Base-by-base conservation (phyloP, 768 basidiomycete genomes). In the Calocybe gangraenosa region DNA sequence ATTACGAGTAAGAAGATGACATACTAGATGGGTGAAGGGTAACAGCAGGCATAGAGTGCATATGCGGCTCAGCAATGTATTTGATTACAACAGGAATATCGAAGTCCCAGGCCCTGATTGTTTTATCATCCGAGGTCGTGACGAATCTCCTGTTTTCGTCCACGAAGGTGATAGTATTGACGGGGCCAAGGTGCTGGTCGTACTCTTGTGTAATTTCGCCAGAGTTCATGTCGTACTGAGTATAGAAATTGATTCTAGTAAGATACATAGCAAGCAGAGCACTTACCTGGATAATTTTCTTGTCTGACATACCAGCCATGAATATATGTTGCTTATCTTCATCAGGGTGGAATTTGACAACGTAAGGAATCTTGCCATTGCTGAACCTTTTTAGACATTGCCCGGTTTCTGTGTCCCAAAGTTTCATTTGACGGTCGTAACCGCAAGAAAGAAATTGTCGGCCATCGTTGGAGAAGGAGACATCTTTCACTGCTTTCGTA, bases 61-160 rank as follows among this genome's bases (percentile, higher is more conserved):
- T 98, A 60, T 92, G 84, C 3, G 96, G 96, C 65, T 99, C 96
- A 15, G 96, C 95, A 48, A 98, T 98, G 64, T 97, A 96, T 66
- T 99, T 99, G 74, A 99, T 98, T 42, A 96, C 92, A 28, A 98
- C 96, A 4, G 96, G 96, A 51, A 99, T 98, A 66, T 99, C 96
- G 64, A 87, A 98, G 64, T 99, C 96, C 96, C 96, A 99, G 14
- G 92, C 95, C 36, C 96, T 84, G 51, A 99, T 96, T 2, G 93
- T 96, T 70, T 98, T 98, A 69, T 99, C 96, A 62, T 99, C 96
- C 8, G 93, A 97, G 11, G 95, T 98, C 2, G 96, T 98, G 42
- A 98, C 87, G 60, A 99, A 98, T 46, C 95, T 80, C 54, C 96
- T 76, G 62, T 97, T 97, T 59, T 99, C 93, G 58, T 99, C 96